Base-by-base conservation (phyloP, 371 early-diverging fungal genomes). In the Aphelidium insulamus region DNA sequence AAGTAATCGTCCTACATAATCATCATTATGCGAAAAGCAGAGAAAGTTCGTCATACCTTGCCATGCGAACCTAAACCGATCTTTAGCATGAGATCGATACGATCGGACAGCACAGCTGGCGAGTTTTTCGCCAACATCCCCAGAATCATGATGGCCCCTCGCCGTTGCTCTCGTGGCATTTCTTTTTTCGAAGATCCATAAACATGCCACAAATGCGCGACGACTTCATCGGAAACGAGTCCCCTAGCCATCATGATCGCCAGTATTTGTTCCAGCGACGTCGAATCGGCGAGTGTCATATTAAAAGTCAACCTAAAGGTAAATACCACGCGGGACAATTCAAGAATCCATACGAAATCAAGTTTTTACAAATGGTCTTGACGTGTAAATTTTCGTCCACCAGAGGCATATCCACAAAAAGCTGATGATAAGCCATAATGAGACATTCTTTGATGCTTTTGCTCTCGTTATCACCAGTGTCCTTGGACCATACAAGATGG, bases 401-500 rank as follows among this genome's bases (percentile, higher is more conserved):
- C 0, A 56, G 56, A n/a, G 45, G 48, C 27, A 67, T 69, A 7
- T 66, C 57, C 9, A 73, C 69, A 41, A 91, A 86, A 2, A 94
- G 54, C 15, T 61, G 66, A 32, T 62, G 49, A 43, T 77, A 91
- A 39, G 78, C 65, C 15, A 73, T 69, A 25, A 87, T 45, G 20
- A 88, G 54, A 28, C 72, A 71, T 33, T 74, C 69, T 5, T 76
- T 69, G 18, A 90, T 66, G 21, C 77, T 69, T 27, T 72, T 78
- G 8, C 72, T 76, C 45, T 86, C 86, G 37, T 78, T 75, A 28
- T 62, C 64, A 30, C 55, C 59, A 11, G 68, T 70, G 41, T 81
- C 85, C 35, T 81, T 77, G 25, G 75, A 70, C 91, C 91, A 95
- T 15, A 95, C 71, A 27, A 91, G 69, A 48, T 91, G 92, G 17